Evolutionary conservation across 768 basidiomycete genomes (phyloP).

Genomic region (Boletus patriciae): DNA sequence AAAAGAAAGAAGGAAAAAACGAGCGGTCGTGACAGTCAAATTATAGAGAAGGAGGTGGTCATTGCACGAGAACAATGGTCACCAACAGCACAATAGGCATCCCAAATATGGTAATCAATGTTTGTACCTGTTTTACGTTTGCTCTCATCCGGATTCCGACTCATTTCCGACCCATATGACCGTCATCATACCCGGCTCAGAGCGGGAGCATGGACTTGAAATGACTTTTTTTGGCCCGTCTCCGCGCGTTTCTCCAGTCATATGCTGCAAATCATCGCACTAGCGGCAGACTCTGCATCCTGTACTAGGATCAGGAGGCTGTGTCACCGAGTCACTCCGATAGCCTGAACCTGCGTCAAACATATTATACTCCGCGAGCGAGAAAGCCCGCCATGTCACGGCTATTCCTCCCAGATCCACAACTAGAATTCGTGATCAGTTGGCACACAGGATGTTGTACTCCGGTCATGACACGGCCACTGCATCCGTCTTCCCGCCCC

Average conservation of each 20-base stretch:
- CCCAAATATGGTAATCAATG: constrained; percentile 18
- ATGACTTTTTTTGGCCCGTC: background rate
- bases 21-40: constrained; percentile 12
- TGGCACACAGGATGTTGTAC: too few relatives aligned
- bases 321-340: background rate
- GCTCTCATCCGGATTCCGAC: background rate
- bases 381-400: too few relatives aligned
- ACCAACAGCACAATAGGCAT: constrained; percentile 12
- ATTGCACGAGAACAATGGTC: constrained; percentile 21
- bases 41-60: constrained; percentile 3
- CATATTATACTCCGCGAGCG: too few relatives aligned
- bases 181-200: too few relatives aligned
- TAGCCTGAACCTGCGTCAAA: background rate
- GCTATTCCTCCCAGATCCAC: background rate
- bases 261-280: background rate
- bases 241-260: too few relatives aligned
- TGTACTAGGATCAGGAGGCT: background rate
- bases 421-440: background rate
- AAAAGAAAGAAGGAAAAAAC: constrained; percentile 5
- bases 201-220: too few relatives aligned
- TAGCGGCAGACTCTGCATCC: background rate
- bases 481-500: background rate
- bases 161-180: background rate
- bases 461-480: background rate
- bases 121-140: background rate